phyloP scores from a whole-genome alignment of 2,329 filamentous ascomycete species.

The Grosmannia penicillata region DNA sequence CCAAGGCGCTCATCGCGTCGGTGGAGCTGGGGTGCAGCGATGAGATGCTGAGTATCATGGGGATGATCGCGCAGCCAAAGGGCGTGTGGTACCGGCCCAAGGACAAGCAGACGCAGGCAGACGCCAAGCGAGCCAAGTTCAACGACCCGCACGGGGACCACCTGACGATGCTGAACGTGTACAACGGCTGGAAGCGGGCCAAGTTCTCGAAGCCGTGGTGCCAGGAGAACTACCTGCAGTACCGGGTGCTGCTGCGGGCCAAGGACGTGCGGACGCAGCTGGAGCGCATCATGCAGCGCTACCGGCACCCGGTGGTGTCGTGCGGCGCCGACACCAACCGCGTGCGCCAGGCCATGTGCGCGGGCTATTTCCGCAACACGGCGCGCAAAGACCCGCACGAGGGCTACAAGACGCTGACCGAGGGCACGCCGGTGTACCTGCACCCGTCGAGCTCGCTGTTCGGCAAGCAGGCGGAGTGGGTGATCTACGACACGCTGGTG shows the following conservation, averaged over 20 bases:
- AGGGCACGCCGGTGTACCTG: constrained; percentile 87
- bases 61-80: constrained; percentile 70
- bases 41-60: constrained; percentile 85
- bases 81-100: constrained; percentile 91
- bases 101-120: constrained; percentile 90
- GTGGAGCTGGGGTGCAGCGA: constrained; percentile 84
- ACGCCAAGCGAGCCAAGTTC: constrained; percentile 96
- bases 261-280: constrained; percentile 89
- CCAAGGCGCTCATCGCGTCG: constrained; percentile 71
- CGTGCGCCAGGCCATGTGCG: constrained; percentile 78
- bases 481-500: constrained; percentile 83
- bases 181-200: constrained; percentile 87
- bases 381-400: constrained; percentile 92
- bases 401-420: constrained; percentile 93
- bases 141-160: constrained; percentile 92
- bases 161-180: constrained; percentile 87
- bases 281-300: constrained; percentile 83
- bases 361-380: constrained; percentile 89
- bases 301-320: constrained; percentile 66
- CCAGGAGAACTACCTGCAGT: constrained; percentile 95
- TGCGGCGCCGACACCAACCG: constrained; percentile 80
- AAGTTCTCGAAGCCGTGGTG: constrained; percentile 82
- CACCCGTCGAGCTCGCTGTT: constrained; percentile 87
- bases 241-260: constrained; percentile 71
- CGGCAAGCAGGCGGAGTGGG: constrained; percentile 91